phyloP scores from a whole-genome alignment of 192 early-diverging fungal genomes.

The Coemansia guatemalensis region DNA sequence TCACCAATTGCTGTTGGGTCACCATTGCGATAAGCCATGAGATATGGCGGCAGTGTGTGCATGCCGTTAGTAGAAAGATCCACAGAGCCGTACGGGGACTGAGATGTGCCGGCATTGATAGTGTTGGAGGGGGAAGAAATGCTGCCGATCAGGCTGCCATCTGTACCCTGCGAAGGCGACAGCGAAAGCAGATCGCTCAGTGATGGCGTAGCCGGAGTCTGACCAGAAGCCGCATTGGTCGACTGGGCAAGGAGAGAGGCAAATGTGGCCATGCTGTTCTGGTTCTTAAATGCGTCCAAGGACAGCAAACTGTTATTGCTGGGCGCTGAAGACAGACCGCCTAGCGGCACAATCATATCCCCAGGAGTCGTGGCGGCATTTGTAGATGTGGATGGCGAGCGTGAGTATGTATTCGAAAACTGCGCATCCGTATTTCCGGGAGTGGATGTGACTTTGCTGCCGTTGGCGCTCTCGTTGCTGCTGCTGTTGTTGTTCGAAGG shows the following conservation, averaged over 20 bases:
- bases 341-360: slow-evolving; percentile 49
- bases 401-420: background rate
- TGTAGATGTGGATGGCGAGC: slow-evolving; percentile 12
- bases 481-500: slow-evolving; percentile 1
- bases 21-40: slow-evolving; percentile 54
- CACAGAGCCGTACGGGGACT: too few species aligned
- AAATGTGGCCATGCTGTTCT: slow-evolving; percentile 23
- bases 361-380: slow-evolving; percentile 18
- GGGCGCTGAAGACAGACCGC: background rate
- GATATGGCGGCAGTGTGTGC: slow-evolving; percentile 25
- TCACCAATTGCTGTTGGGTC: slow-evolving; percentile 32
- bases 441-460: background rate
- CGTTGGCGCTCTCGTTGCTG: background rate
- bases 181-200: slow-evolving; percentile 41
- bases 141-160: slow-evolving; percentile 32
- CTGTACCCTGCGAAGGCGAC: slow-evolving; percentile 20
- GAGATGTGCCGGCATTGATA: too few species aligned
- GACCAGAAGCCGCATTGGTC: slow-evolving; percentile 3
- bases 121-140: slow-evolving; percentile 11
- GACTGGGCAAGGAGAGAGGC: slow-evolving; percentile 33
- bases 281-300: slow-evolving; percentile 34
- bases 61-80: background rate
- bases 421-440: too few species aligned
- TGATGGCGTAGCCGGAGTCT: slow-evolving; percentile 23
- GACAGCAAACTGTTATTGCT: slow-evolving; percentile 9